These are phyloP conservation scores for Aspergillus arachidicola DNA, from an alignment of 2,329 filamentous ascomycete genomes.

Conservation along the genomic window DNA sequence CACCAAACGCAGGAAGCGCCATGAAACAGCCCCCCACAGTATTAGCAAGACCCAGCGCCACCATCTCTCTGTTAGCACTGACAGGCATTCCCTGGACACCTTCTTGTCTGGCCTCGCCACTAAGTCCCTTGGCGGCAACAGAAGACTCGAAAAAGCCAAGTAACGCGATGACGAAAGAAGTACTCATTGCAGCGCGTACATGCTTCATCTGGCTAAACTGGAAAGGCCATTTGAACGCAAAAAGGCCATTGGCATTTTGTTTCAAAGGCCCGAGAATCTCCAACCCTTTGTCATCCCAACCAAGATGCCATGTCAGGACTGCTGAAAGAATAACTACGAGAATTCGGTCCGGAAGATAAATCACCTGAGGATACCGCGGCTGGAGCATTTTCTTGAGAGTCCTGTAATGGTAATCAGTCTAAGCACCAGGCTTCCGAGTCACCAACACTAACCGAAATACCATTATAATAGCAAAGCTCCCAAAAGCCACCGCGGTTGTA, in stretches of 20 bases:
- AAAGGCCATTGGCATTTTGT: slow-evolving; percentile 68
- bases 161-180: slow-evolving; percentile 88
- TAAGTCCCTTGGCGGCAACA: slow-evolving; percentile 89
- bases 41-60: slow-evolving; percentile 88
- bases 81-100: slow-evolving; percentile 78
- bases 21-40: slow-evolving; percentile 90
- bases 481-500: slow-evolving; percentile 74
- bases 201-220: slow-evolving; percentile 74
- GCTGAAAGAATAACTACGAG: slow-evolving; percentile 84
- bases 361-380: slow-evolving; percentile 75
- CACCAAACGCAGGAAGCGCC: slow-evolving; percentile 90
- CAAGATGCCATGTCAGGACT: slow-evolving; percentile 72
- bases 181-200: slow-evolving; percentile 83
- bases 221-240: slow-evolving; percentile 86
- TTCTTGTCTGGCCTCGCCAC: slow-evolving; percentile 58
- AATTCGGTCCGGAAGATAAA: slow-evolving; percentile 91
- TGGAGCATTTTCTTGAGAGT: slow-evolving; percentile 81
- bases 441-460: slow-evolving; percentile 67
- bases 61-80: slow-evolving; percentile 89
- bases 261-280: slow-evolving; percentile 82
- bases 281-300: slow-evolving; percentile 79
- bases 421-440: background rate
- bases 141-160: slow-evolving; percentile 99
- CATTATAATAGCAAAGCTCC: slow-evolving; percentile 87
- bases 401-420: slow-evolving; percentile 47